phyloP scores from a whole-genome alignment of 129 eudicot genomes.

The Saposhnikovia divaricata region DNA sequence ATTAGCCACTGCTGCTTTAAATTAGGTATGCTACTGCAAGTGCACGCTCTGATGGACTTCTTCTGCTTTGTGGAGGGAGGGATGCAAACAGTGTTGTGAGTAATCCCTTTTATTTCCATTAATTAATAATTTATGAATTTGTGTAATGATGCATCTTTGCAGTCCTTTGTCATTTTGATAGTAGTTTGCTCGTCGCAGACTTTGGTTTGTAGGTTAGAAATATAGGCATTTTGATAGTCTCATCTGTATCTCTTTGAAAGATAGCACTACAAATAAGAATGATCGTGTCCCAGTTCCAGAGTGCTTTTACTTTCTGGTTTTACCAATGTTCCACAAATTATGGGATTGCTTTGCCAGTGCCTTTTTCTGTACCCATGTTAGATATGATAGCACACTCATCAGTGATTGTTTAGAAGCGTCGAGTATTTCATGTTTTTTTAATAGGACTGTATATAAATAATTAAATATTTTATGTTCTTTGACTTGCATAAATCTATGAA shows the following conservation, averaged over 20 bases:
- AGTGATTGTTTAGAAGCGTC: background rate
- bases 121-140: background rate
- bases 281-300: background rate
- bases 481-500: background rate
- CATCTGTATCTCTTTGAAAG: background rate
- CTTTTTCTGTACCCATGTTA: too few species aligned
- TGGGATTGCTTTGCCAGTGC: too few species aligned
- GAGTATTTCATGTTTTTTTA: background rate
- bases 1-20: constrained; percentile 9
- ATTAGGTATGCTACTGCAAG: constrained; percentile 97
- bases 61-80: constrained; percentile 94
- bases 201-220: background rate
- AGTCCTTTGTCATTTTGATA: background rate
- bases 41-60: constrained; percentile 98
- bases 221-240: background rate
- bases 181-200: background rate
- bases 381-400: background rate
- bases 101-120: constrained; percentile 2
- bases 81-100: constrained; percentile 97
- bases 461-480: background rate
- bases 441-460: background rate
- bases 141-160: background rate
- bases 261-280: background rate
- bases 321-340: background rate
- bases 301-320: background rate